A percentile compares a stretch with the other conserved stretches of the same genome.
phyloP scores from a whole-genome alignment of 2,329 filamentous ascomycete genomes.

The Davidsoniella australis region DNA sequence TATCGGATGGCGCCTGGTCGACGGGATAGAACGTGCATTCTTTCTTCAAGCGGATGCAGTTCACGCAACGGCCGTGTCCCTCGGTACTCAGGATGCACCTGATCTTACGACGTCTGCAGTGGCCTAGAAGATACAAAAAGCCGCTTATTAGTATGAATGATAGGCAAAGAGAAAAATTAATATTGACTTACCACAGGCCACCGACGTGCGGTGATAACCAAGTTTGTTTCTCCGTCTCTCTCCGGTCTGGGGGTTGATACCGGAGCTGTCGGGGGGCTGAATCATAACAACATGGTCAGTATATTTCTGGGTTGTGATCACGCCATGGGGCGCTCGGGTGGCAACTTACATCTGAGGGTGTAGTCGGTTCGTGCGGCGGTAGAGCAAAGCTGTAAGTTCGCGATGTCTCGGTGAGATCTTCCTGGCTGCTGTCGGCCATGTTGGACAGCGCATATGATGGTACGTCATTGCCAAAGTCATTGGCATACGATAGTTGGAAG shows the following conservation, averaged over 20 bases:
- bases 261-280: conserved; percentile 20
- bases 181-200: conserved; percentile 71
- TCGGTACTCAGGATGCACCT: conserved; percentile 69
- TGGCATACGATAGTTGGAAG: too few relatives aligned
- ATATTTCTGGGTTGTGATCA: conserved; percentile 19
- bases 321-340: conserved; percentile 10
- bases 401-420: neutral
- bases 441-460: neutral
- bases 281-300: conserved; percentile 10
- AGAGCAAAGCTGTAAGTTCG: neutral
- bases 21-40: conserved; percentile 88
- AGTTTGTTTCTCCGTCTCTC: conserved; percentile 68
- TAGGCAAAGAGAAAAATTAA: neutral
- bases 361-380: neutral
- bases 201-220: conserved; percentile 86
- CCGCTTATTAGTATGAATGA: neutral
- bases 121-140: conserved; percentile 35
- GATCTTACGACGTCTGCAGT: conserved; percentile 87
- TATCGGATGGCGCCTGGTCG: conserved; percentile 44
- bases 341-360: conserved; percentile 17
- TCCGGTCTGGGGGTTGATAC: conserved; percentile 19
- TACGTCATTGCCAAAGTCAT: too few relatives aligned
- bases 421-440: neutral
- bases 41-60: conserved; percentile 87
- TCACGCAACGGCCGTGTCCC: conserved; percentile 60